These are phyloP conservation scores for Wickerhamomyces xylosicus DNA, from an alignment of 805 yeast species.

Conservation along the genomic window DNA sequence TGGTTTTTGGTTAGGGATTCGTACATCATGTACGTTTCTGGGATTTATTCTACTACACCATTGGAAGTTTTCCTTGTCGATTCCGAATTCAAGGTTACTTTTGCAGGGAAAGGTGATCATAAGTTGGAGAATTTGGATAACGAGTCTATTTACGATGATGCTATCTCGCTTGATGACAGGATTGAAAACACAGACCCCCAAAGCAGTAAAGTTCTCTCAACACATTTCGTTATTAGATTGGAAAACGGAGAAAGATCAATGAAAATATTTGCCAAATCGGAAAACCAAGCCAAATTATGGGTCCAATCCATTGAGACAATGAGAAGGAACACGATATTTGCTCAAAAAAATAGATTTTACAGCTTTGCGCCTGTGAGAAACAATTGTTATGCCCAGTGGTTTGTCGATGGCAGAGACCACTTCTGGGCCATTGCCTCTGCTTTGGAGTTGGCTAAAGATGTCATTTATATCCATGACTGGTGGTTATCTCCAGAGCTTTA, in stretches of 20 bases:
- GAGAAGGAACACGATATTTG: conserved; percentile 64
- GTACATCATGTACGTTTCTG: conserved; percentile 77
- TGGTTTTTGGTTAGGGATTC: conserved; percentile 88
- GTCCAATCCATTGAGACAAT: conserved; percentile 59
- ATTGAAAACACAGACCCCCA: conserved; percentile 19
- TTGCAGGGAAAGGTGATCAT: conserved; percentile 29
- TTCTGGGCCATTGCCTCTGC: conserved; percentile 96
- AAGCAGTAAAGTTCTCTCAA: conserved; percentile 29
- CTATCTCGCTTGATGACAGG: conserved; percentile 18
- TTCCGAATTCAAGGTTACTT: conserved; percentile 47
- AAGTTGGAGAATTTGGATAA: conserved; percentile 27
- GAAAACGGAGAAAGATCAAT: conserved; percentile 74
- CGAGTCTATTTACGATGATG: conserved; percentile 22
- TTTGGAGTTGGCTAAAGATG: conserved; percentile 86
- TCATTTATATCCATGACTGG: conserved; percentile 94
- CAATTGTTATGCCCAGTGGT: conserved; percentile 88
- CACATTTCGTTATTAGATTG: conserved; percentile 45
- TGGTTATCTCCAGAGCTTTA: conserved; percentile 95
- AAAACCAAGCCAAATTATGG: conserved; percentile 63
- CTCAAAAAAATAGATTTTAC: conserved; percentile 62
- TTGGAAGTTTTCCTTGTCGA: conserved; percentile 91
- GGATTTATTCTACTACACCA: conserved; percentile 78
- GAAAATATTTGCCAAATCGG: conserved; percentile 59
- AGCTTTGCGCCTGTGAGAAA: conserved; percentile 90
- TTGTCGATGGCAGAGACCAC: conserved; percentile 93